A percentile compares a stretch with the other conserved stretches of the same genome.
These are phyloP conservation scores for Rhododendron kiyosumense DNA, from an alignment of 148 eudicot genomes.

Conservation along the genomic window DNA sequence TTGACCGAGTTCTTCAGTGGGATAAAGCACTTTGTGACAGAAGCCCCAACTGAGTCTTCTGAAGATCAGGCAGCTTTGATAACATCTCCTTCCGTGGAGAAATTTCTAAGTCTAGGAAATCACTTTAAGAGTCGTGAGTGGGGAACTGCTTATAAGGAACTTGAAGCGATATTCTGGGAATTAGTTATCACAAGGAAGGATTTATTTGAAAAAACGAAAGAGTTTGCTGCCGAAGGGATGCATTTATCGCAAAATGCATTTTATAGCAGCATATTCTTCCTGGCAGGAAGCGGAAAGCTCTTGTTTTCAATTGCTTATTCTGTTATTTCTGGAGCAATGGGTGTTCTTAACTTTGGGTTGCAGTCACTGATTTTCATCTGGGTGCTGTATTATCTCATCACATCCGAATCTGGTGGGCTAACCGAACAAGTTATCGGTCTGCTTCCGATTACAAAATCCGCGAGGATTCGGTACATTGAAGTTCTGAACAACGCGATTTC, in stretches of 20 bases:
- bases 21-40: constrained; percentile 66
- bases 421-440: constrained; percentile 75
- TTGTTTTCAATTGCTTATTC: constrained; percentile 53
- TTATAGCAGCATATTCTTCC: constrained; percentile 23
- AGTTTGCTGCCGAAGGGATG: constrained; percentile 31
- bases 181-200: constrained; percentile 10
- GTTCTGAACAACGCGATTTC: constrained; percentile 85
- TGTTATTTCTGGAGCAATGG: constrained; percentile 93
- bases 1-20: constrained; percentile 80
- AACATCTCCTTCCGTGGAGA: constrained; percentile 69
- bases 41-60: constrained; percentile 37
- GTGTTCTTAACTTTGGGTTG: constrained; percentile 66
- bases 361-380: constrained; percentile 83
- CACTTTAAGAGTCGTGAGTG: constrained; percentile 42
- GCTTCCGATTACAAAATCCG: constrained; percentile 63
- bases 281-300: constrained; percentile 61
- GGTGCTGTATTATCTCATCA: constrained; percentile 91
- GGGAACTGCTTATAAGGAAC: constrained; percentile 8
- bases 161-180: constrained; percentile 15
- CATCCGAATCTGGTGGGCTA: constrained; percentile 94
- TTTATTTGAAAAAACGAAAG: constrained; percentile 26
- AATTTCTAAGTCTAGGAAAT: constrained; percentile 44
- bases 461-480: constrained; percentile 73
- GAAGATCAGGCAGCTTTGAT: constrained; percentile 34
- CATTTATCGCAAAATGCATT: constrained; percentile 22